A percentile compares a stretch with the other conserved stretches of the same genome.
phyloP scores from a whole-genome alignment of 345 rosid species.

The Hirschfeldia incana region DNA sequence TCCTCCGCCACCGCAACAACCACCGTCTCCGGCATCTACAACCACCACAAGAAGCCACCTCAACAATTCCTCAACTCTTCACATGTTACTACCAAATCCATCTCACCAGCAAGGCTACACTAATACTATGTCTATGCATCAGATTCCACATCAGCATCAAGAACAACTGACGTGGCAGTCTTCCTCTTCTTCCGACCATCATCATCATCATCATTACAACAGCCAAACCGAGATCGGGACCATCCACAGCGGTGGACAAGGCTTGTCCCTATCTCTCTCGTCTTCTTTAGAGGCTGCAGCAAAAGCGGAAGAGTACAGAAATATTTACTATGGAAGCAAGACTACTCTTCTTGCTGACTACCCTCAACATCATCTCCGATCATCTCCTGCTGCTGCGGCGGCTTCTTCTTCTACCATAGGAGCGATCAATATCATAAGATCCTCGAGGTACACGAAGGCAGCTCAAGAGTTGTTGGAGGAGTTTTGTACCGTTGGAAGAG shows the following conservation, averaged over 20 bases:
- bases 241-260: constrained; percentile 49
- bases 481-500: constrained; percentile 91
- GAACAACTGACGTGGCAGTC: constrained; percentile 64
- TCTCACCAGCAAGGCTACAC: constrained; percentile 50
- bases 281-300: constrained; percentile 79
- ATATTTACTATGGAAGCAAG: constrained; percentile 29
- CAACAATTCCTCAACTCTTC: constrained; percentile 69
- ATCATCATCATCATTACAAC: constrained; percentile 31
- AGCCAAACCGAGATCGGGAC: constrained; percentile 28
- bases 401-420: constrained; percentile 52
- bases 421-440: constrained; percentile 64
- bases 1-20: constrained; percentile 80
- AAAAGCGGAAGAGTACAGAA: constrained; percentile 76
- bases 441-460: constrained; percentile 70
- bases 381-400: constrained; percentile 19
- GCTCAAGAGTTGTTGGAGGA: constrained; percentile 92
- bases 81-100: constrained; percentile 78
- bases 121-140: constrained; percentile 42
- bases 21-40: constrained; percentile 55
- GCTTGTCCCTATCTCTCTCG: constrained; percentile 82
- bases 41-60: constrained; percentile 37
- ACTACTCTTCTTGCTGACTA: constrained; percentile 31
- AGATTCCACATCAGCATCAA: constrained; percentile 48
- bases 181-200: constrained; percentile 35
- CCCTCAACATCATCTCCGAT: constrained; percentile 33